Base-by-base conservation (phyloP, 2,329 filamentous ascomycete species). In the Claviceps cyperi region DNA sequence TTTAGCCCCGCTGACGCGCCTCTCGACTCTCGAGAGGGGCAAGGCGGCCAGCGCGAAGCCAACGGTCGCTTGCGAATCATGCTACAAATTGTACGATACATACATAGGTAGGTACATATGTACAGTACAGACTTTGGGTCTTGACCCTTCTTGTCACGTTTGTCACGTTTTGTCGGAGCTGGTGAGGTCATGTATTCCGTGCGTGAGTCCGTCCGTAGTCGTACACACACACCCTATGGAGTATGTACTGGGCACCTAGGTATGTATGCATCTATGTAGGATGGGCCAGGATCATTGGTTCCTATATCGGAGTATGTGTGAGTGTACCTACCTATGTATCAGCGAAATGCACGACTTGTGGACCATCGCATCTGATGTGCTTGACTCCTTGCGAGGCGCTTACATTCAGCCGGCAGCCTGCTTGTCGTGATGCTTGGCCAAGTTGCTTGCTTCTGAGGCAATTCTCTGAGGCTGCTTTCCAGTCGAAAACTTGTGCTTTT, bases 1-100 rank as follows among this genome's bases (percentile, higher is more conserved):
- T 36, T 39, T 32, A 21, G 49, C 35, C 48, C 51, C 51, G 47
- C 51, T 15, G 39, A 49, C 46, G 40, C 47, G 51, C 39, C 48
- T 43, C 8, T 28, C 24, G 9, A 32, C 28, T 32, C 28, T 32
- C 9, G 28, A 32, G 7, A 40, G 21, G 15, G 15, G 17, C 48
- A 24, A 49, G 28, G 17, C 32, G 28, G 17, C 32, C 24, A 8
- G 28, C 43, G 11, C 37, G 38, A 43, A 43, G 38, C 40, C 40
- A 22, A 43, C 40, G 19, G 40, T 21, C 19, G 7, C 40, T 32
- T 32, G 28, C 28, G 28, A 32, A 32, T 32, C 8, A 32, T 32
- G 24, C n/a, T n/a, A n/a, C n/a, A n/a, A n/a, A n/a, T n/a, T 24
- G 21, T 22, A 22, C 21, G 3, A n/a, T n/a, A n/a, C n/a, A n/a